Evolutionary conservation across 352 stramenopile species (phyloP).

Genomic region (Phytopythium ostracodes): DNA sequence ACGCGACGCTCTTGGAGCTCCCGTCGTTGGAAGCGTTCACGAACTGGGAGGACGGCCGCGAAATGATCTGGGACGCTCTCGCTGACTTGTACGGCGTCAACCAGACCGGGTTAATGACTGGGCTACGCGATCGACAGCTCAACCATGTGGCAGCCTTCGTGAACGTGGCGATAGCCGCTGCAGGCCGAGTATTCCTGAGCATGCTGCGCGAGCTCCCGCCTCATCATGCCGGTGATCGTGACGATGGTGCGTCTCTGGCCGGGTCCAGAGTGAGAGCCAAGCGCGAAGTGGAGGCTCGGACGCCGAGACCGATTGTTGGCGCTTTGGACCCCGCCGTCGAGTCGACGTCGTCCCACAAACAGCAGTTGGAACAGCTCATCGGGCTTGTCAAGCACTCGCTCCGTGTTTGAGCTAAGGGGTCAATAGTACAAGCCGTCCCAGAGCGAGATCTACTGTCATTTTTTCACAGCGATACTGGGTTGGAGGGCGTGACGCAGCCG

Average conservation of each 20-base stretch:
- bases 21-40: constrained; percentile 8
- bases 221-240: not conserved
- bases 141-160: constrained; percentile 23
- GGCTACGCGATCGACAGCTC: constrained; percentile 5
- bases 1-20: not conserved
- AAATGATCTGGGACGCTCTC: constrained; percentile 17
- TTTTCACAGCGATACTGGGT: not conserved
- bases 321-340: not conserved
- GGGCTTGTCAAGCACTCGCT: constrained; percentile 41
- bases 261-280: not conserved
- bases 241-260: not conserved
- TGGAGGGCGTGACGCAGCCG: constrained; percentile 27
- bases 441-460: not conserved
- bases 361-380: constrained; percentile 53
- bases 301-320: too few species aligned
- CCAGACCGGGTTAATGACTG: not conserved
- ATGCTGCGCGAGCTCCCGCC: not conserved
- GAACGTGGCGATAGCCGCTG: constrained; percentile 9
- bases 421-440: not conserved
- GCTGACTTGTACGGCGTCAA: constrained; percentile 16
- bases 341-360: constrained; percentile 21
- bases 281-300: not conserved
- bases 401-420: not conserved
- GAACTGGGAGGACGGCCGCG: constrained; percentile 13
- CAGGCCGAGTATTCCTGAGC: constrained; percentile 7